Base-by-base conservation (phyloP, 192 early-diverging fungal genomes). In the Lobosporangium transversale region DNA sequence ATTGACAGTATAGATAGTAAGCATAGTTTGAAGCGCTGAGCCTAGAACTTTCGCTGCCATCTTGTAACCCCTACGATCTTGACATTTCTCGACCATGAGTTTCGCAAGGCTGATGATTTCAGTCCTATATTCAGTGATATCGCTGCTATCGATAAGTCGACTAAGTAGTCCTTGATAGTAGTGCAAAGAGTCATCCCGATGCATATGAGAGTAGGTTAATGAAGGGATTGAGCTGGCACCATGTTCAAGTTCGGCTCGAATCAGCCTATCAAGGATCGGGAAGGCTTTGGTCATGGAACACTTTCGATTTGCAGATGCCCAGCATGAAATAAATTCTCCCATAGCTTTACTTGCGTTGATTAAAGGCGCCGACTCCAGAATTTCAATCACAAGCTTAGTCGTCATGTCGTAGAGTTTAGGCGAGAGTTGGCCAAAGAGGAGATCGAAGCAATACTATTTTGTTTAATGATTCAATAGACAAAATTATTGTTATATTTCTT, bases 101-200 rank as follows among this genome's bases (percentile, higher is more conserved):
- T 78, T 63, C 12, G 80, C 65, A 6, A 88, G 40, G 11, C 79
- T 79, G 10, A 87, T 33, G 12, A 93, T 50, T 24, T 89, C 84
- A 17, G 57, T 37, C 53, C 81, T 80, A 51, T 90, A 80, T 31
- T 73, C 48, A 11, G 92, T 79, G 2, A 88, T 40, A 12, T 85
- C 90, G 30, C 81, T 54, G 17, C 76, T 62, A 21, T 67, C 57
- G 6, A 90, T 47, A 4, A 92, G 73, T 21, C 83, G 85, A 51
- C 83, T 85, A 11, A 94, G 52, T 33, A 93, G 87, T 20, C 68
- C 79, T 52, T 95, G 94, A 61, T 89, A 87, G 88, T 93, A 95
- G 68, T 95, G 94, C 27, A 94, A 68, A 0, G 91, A 79, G 66
- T 91, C 91, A 4, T 87, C 86, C 68, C 70, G 80, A 35, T 68